Evolutionary conservation across 2,329 filamentous ascomycete genomes (phyloP).

Genomic region (Neoarthrinium moseri): DNA sequence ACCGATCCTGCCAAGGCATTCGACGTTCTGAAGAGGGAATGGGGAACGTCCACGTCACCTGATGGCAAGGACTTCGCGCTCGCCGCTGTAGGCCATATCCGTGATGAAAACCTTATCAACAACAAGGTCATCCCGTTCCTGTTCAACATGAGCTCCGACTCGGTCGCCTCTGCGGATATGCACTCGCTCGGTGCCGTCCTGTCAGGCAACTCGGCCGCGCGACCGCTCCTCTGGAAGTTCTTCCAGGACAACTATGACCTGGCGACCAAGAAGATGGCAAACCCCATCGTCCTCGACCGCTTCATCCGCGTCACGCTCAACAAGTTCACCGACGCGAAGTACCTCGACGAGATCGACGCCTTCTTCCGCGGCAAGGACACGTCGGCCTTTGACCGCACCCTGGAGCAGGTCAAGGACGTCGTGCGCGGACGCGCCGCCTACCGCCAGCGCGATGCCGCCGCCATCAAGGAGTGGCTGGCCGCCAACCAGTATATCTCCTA

Average conservation of each 20-base stretch:
- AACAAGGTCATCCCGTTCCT: constrained; percentile 72
- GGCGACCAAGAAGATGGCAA: constrained; percentile 70
- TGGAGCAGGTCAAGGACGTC: constrained; percentile 83
- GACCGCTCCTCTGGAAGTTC: constrained; percentile 79
- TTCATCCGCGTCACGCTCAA: constrained; percentile 78
- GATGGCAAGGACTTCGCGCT: constrained; percentile 90
- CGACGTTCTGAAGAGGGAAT: constrained; percentile 80
- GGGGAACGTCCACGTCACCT: constrained; percentile 76
- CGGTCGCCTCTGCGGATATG: constrained; percentile 84
- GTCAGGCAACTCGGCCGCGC: constrained; percentile 69
- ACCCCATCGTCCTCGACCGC: constrained; percentile 85
- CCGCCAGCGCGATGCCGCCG: constrained; percentile 69
- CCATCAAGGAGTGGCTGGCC: constrained; percentile 76
- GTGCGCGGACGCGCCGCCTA: constrained; percentile 83
- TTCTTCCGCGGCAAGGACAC: constrained; percentile 92
- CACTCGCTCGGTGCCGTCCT: constrained; percentile 77
- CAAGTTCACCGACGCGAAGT: constrained; percentile 71
- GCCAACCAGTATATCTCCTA: constrained; percentile 41
- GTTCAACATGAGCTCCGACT: constrained; percentile 61
- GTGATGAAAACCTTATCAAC: constrained; percentile 65
- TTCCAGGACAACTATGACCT: constrained; percentile 80
- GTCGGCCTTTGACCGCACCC: constrained; percentile 78
- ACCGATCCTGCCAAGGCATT: constrained; percentile 67
- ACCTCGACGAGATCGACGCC: constrained; percentile 71
- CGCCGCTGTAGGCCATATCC: constrained; percentile 70